phyloP scores from a whole-genome alignment of 441 rosid genomes.

The Pelargonium fulgidum region DNA sequence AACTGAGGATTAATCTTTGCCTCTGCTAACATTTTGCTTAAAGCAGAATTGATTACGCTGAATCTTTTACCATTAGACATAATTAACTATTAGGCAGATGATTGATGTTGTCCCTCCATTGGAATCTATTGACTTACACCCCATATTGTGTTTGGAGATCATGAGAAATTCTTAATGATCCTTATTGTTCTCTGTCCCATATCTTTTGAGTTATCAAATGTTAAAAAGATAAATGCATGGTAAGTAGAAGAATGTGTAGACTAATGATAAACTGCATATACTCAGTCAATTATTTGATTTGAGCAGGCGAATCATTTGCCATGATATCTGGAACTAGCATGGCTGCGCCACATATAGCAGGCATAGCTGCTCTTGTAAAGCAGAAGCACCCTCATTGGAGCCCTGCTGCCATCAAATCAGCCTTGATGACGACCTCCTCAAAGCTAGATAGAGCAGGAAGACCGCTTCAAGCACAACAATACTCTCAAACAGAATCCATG shows the following conservation, averaged over 20 bases:
- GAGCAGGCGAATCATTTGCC: conserved; percentile 23
- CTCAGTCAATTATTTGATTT: background rate
- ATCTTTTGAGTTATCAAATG: background rate
- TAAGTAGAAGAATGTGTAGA: background rate
- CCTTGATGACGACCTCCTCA: conserved; percentile 3
- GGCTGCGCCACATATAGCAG: conserved; percentile 31
- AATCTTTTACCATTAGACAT: no score
- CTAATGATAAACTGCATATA: background rate
- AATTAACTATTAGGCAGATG: no score
- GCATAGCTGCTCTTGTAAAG: conserved; percentile 29
- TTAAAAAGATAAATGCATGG: background rate
- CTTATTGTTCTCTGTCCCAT: background rate
- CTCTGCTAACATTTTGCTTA: no score
- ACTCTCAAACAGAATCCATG: background rate
- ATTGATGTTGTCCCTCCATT: no score
- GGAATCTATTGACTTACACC: no score
- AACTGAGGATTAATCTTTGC: no score
- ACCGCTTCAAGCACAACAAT: conserved; percentile 1
- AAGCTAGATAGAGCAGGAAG: conserved; percentile 1
- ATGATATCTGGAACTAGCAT: conserved; percentile 28
- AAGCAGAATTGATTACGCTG: no score
- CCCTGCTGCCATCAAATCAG: background rate
- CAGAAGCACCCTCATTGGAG: conserved; percentile 28
- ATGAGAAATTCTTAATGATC: background rate
- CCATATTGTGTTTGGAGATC: background rate